These are phyloP conservation scores for Lactarius akahatsu DNA, from an alignment of 768 basidiomycete species.

Conservation along the genomic window DNA sequence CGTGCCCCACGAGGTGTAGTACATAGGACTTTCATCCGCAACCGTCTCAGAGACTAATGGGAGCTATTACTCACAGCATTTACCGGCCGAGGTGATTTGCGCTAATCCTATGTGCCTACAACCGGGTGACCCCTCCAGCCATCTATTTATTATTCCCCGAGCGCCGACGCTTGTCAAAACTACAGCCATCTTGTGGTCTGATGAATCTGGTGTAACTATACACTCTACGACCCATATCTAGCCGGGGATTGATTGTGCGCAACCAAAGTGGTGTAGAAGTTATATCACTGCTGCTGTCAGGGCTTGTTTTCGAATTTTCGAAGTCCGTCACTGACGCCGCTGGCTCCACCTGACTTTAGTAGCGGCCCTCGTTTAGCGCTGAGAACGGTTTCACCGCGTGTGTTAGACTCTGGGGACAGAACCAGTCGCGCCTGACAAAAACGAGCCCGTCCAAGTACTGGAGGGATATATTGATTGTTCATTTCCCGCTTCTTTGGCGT, in stretches of 20 bases:
- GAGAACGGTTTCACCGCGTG: not conserved
- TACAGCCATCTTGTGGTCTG: not conserved
- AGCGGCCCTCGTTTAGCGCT: not conserved
- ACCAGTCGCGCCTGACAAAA: not conserved
- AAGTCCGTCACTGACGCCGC: conserved; percentile 2
- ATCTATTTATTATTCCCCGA: not conserved
- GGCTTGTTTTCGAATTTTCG: conserved; percentile 1
- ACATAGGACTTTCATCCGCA: not conserved
- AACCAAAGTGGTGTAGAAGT: not conserved
- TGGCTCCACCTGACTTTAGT: not conserved
- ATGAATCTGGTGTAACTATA: not conserved
- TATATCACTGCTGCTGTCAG: not conserved
- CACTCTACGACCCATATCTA: not conserved
- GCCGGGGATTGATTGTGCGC: not conserved
- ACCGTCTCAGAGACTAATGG: not conserved
- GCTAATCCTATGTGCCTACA: not conserved
- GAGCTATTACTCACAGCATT: not conserved
- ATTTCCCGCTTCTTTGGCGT: not conserved
- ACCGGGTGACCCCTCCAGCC: not conserved
- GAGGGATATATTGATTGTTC: not conserved
- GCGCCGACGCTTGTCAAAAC: not conserved
- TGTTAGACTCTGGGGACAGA: not conserved
- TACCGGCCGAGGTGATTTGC: not conserved
- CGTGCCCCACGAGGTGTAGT: not conserved
- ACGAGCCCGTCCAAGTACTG: not conserved